Percentiles rank a stretch among this genome's conserved stretches.
Conservation (phyloP, 495 filamentous ascomycete genomes). For the Pyrenopolyporus hunteri region DNA sequence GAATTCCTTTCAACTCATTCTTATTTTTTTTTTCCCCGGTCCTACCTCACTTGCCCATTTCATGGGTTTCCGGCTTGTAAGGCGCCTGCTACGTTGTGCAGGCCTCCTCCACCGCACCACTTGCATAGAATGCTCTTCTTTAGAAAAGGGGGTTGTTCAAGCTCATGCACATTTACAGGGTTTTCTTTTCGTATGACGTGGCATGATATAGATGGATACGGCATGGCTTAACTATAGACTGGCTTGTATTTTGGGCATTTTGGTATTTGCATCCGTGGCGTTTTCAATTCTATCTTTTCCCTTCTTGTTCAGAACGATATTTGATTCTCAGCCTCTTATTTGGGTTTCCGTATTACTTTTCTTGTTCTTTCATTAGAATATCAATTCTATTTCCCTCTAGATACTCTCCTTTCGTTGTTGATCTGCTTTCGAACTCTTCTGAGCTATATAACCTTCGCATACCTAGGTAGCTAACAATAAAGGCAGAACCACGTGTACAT, state of each 20-base stretch:
- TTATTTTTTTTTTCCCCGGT: neutral
- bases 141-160: neutral
- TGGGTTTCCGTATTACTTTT: too few relatives aligned
- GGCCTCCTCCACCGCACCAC: neutral
- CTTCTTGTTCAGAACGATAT: neutral
- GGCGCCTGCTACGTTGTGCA: neutral
- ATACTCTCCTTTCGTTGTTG: conserved; percentile 1
- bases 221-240: neutral
- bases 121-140: neutral
- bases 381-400: neutral
- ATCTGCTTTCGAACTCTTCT: neutral
- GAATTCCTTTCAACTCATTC: neutral
- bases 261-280: conserved; percentile 24
- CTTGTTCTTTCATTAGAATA: neutral
- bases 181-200: conserved; percentile 1
- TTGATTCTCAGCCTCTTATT: neutral
- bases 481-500: neutral
- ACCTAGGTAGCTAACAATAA: conserved; percentile 7
- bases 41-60: neutral
- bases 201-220: neutral
- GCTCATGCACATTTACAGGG: conserved; percentile 13
- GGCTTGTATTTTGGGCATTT: too few relatives aligned
- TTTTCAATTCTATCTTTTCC: conserved; percentile 4
- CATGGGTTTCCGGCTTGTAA: neutral
- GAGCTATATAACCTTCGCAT: neutral